Evolutionary conservation across 805 yeast species (phyloP).

Genomic region (Saccharomycopsis amapae): DNA sequence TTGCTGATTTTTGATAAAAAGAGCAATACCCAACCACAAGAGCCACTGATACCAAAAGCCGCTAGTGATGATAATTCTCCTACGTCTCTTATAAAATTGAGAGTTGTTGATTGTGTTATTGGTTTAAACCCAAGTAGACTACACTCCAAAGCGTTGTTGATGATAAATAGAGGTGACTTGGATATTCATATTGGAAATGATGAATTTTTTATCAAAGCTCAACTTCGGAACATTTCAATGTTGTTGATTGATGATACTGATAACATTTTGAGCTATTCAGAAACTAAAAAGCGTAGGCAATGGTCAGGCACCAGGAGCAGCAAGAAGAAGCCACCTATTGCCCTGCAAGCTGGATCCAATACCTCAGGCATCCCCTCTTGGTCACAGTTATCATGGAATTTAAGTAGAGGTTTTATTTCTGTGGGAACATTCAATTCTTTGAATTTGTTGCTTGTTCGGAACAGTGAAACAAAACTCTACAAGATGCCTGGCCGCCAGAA

Average conservation of each 20-base stretch:
- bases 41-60: background rate
- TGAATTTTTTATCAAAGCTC: conserved; percentile 34
- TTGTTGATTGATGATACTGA: conserved; percentile 58
- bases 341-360: background rate
- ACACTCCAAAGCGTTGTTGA: conserved; percentile 43
- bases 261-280: conserved; percentile 30
- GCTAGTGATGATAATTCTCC: conserved; percentile 14
- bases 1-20: conserved; percentile 34
- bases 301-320: conserved; percentile 22
- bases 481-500: conserved; percentile 21
- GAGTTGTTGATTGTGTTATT: conserved; percentile 46
- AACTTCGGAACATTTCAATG: conserved; percentile 43
- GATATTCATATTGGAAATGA: conserved; percentile 36
- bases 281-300: conserved; percentile 18
- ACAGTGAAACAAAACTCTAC: conserved; percentile 15
- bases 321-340: background rate
- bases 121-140: conserved; percentile 61
- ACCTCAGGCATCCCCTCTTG: conserved; percentile 27
- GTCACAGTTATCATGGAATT: conserved; percentile 36
- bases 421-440: conserved; percentile 39
- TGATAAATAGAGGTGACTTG: conserved; percentile 46
- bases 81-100: conserved; percentile 20
- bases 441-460: conserved; percentile 15
- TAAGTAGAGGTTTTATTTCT: conserved; percentile 43
- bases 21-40: conserved; percentile 7